A percentile compares a stretch with the other conserved stretches of the same genome.
Evolutionary conservation across 2,329 filamentous ascomycete genomes (phyloP).

Genomic region (Aureobasidium sp.): DNA sequence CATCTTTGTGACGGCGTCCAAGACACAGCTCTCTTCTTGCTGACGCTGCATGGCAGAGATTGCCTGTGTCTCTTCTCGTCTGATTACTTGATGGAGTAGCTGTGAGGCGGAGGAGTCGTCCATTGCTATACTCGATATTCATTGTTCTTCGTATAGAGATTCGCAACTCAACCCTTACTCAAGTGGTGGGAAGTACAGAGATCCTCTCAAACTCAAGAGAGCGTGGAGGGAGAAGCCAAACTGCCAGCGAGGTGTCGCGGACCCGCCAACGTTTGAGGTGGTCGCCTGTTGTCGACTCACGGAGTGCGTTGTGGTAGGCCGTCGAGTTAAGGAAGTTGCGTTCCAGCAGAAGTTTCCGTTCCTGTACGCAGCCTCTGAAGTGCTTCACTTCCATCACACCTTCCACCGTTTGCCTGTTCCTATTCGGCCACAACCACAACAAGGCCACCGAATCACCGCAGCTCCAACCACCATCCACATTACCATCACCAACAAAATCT

Average conservation of each 20-base stretch:
- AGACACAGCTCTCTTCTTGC: neutral
- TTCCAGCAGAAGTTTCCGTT: neutral
- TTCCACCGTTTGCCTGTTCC: neutral
- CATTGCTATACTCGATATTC: neutral
- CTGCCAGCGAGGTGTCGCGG: neutral
- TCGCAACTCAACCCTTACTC: neutral
- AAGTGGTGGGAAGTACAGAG: neutral
- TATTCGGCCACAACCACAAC: neutral
- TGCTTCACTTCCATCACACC: neutral
- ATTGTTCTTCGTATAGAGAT: neutral
- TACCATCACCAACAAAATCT: neutral
- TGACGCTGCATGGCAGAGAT: neutral
- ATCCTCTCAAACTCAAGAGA: neutral
- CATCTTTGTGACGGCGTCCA: neutral
- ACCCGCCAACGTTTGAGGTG: neutral
- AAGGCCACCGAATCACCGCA: neutral
- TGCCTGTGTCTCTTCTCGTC: neutral
- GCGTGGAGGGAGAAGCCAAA: neutral
- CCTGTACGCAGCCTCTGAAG: neutral
- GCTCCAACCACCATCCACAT: neutral
- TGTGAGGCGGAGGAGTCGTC: neutral
- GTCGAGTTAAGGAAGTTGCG: neutral
- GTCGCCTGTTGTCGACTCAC: neutral
- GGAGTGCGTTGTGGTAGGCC: neutral
- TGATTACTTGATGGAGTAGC: neutral